Base-by-base conservation (phyloP, 2,329 filamentous ascomycete species). In the Lasiodiplodia gonubiensis region DNA sequence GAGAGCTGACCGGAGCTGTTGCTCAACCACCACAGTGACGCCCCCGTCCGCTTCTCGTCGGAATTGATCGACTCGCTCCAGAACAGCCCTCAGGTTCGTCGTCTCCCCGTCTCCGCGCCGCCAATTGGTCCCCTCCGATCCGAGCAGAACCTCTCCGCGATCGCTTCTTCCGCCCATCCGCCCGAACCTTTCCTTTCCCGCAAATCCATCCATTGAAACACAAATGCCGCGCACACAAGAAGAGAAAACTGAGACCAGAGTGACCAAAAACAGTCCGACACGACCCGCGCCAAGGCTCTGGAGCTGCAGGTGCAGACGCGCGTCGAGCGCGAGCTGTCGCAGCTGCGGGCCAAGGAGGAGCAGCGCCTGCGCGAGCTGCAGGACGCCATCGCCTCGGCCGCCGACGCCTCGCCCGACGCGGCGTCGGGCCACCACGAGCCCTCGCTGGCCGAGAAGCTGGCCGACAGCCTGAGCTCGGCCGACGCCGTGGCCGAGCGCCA, bases 261-360 rank as follows among this genome's bases (percentile, higher is more conserved):
- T 67, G 25, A 35, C 35, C 55, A 25, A 63, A 35, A 16, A 68
- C 77, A 98, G 94, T 94, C 91, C 81, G 94, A 98, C 83, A 89
- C 90, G 69, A 94, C 93, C 71, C 93, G 94, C 77, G 86, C 90
- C 74, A 92, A 92, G 81, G 85, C 90, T 76, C 83, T 93, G 79
- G 94, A 98, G 82, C 88, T 95, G 70, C 90, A 94, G 74, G 90
- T 97, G 79, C 94, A 97, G 83, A 84, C 88, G 77, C 94, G 94
- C 80, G 92, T 97, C 69, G 88, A 90, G 74, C 86, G 89, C 74
- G 94, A 97, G 82, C 92, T 98, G 72, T 89, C 90, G 80, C 90
- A 89, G 73, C 88, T 97, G 71, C 89, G 90, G 77, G 85, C 88
- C 70, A 84, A 89, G 73, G 90, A 94, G 78, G 81, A 87, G 71